Conservation (phyloP, 257 asterid species). For the Dorcoceras hygrometricum region DNA sequence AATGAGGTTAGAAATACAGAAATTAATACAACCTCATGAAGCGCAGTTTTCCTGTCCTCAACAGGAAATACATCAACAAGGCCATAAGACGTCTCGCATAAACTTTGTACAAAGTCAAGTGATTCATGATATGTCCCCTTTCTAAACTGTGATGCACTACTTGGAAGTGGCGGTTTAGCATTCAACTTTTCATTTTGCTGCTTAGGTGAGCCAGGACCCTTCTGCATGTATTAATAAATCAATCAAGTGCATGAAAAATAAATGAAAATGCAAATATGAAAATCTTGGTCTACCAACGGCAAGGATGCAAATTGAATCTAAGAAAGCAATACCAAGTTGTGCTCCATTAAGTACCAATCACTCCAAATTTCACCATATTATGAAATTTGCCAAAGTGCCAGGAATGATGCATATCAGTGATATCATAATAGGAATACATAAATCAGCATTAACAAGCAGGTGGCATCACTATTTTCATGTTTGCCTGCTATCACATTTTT, state of each 20-base stretch:
- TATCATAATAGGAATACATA: not conserved
- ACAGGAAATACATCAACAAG: constrained; percentile 93
- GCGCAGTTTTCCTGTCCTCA: constrained; percentile 91
- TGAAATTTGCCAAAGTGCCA: not conserved
- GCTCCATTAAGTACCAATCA: too few species aligned
- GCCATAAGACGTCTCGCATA: constrained; percentile 92
- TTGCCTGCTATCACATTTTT: not conserved
- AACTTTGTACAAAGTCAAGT: constrained; percentile 84
- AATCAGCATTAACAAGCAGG: not conserved
- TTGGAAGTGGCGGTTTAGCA: constrained; percentile 94
- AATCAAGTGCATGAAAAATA: not conserved
- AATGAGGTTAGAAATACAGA: constrained; percentile 11
- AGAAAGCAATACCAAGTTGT: too few species aligned
- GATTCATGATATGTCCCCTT: constrained; percentile 96
- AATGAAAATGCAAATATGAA: too few species aligned
- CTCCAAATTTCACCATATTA: not conserved
- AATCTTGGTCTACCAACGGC: too few species aligned
- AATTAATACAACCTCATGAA: constrained; percentile 66
- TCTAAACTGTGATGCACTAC: constrained; percentile 70
- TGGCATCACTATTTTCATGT: not conserved
- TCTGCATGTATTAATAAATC: constrained; percentile 34
- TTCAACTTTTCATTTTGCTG: constrained; percentile 54
- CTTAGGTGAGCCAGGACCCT: constrained; percentile 73
- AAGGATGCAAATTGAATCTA: too few species aligned
- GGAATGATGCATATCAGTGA: not conserved